Evolutionary conservation across 805 yeast genomes (phyloP).

Genomic region (Nakazawaea ishiwadae): DNA sequence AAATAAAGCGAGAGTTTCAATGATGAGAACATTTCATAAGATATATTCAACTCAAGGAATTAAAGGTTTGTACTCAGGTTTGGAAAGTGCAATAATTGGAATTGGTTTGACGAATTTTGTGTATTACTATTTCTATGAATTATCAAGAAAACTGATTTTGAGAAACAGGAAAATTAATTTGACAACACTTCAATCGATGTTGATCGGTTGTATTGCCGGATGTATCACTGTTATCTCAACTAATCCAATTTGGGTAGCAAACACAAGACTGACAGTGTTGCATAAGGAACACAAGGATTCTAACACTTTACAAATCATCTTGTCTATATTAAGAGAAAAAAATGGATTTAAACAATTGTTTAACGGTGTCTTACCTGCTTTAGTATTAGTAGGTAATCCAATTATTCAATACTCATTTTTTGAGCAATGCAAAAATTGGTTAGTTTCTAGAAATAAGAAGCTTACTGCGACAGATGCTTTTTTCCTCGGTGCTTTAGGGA

Average conservation of each 20-base stretch:
- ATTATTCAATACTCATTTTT: slow-evolving; percentile 88
- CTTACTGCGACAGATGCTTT: slow-evolving; percentile 75
- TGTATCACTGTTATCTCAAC: slow-evolving; percentile 75
- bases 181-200: slow-evolving; percentile 61
- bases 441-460: slow-evolving; percentile 47
- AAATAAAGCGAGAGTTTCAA: slow-evolving; percentile 18
- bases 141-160: slow-evolving; percentile 34
- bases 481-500: slow-evolving; percentile 83
- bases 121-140: slow-evolving; percentile 88
- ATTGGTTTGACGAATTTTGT: slow-evolving; percentile 82
- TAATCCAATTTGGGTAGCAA: slow-evolving; percentile 94
- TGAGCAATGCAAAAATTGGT: slow-evolving; percentile 73
- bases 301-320: slow-evolving; percentile 50
- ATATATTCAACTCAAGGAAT: slow-evolving; percentile 48
- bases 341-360: slow-evolving; percentile 64
- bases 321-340: slow-evolving; percentile 62
- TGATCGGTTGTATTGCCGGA: slow-evolving; percentile 84
- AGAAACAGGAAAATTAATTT: slow-evolving; percentile 31
- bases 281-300: slow-evolving; percentile 27
- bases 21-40: not conserved
- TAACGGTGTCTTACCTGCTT: slow-evolving; percentile 85
- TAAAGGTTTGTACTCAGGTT: slow-evolving; percentile 72
- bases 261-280: slow-evolving; percentile 77
- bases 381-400: slow-evolving; percentile 82
- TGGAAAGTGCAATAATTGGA: slow-evolving; percentile 84